phyloP scores from a whole-genome alignment of 2,329 filamentous ascomycete genomes.

The Colletotrichum liriopes region DNA sequence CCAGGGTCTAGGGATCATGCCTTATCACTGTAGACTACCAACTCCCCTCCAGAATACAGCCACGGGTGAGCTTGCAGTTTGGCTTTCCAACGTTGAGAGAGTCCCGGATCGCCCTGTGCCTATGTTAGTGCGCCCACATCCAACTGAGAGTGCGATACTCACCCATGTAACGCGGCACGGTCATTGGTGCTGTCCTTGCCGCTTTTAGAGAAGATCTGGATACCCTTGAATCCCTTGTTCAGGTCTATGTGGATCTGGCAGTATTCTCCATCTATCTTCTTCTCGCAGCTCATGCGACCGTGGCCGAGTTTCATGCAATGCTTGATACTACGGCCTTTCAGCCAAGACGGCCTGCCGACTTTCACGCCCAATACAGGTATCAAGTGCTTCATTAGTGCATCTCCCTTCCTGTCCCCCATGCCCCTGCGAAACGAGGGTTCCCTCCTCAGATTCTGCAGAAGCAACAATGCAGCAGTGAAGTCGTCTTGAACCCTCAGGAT shows the following conservation, averaged over 20 bases:
- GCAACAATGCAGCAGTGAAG: constrained; percentile 72
- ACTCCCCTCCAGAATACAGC: constrained; percentile 87
- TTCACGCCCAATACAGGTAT: constrained; percentile 74
- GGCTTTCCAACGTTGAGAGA: constrained; percentile 74
- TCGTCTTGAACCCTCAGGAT: constrained; percentile 80
- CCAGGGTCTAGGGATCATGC: constrained; percentile 50
- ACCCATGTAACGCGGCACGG: constrained; percentile 72
- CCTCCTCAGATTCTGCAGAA: constrained; percentile 61
- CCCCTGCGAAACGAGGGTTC: constrained; percentile 47
- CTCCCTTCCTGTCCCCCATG: constrained; percentile 36
- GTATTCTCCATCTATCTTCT: constrained; percentile 91
- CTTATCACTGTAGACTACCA: constrained; percentile 82
- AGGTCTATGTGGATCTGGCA: constrained; percentile 89
- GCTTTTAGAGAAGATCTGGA: constrained; percentile 93
- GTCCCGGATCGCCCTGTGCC: constrained; percentile 69
- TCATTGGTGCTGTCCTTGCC: constrained; percentile 90
- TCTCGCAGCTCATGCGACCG: constrained; percentile 79
- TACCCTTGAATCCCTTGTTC: constrained; percentile 64
- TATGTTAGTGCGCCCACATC: constrained; percentile 40
- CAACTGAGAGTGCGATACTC: constrained; percentile 44
- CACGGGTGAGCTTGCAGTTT: constrained; percentile 71
- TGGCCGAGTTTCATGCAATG: constrained; percentile 79
- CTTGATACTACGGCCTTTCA: constrained; percentile 80
- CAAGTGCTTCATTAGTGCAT: constrained; percentile 54
- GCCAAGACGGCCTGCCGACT: constrained; percentile 75